Evolutionary conservation across 495 filamentous ascomycete species (phyloP), one percentile per base, ranked within the genome.

Genomic region (Cercophora newfieldiana): DNA sequence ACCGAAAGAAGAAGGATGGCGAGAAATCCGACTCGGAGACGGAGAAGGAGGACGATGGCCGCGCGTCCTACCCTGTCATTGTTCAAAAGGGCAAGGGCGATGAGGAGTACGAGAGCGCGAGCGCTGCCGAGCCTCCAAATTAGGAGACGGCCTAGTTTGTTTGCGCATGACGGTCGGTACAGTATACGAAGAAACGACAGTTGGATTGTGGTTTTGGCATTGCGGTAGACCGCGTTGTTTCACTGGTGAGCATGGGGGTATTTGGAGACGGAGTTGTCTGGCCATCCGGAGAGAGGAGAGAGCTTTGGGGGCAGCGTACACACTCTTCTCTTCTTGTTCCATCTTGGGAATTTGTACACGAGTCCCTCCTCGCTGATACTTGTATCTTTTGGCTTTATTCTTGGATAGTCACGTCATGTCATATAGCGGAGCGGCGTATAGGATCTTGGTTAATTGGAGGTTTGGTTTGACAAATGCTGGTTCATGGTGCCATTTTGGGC

Each of bases 41-140:
- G 33, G 68, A 73, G 21, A 67, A 66, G 19, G 67, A 66, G 14
- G 72, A 72, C n/a, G 66, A 74, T 24, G 69, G 69, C 1, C 49
- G 63, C 28, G 68, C 71, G 3, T 62, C 57, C n/a, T 77, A 75
- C 31, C 66, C 70, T 1, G 72, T 72, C 30, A 77, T 75, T 28
- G 75, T 77, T 10, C 74, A 72, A 64, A 74, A 72, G 70, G 72
- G 72, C 29, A 74, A 77, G 68, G 74, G 74, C 22, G 75, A 76
- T 7, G 73, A 75, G 29, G 75, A 77, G 66, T 75, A 77, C 59
- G 72, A 75, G 72, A 77, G 72, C 44, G 75, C 75, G 3, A 66
- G 37, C 12, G 37, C 37, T 4, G 37, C 26, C 18, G 61, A 63
- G 30, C 61, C 61, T 14, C 61, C 61, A 21, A 54, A 33, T 26